Evolutionary conservation across 208 protist genomes (phyloP).

Genomic region (Trypanosoma vivax): DNA sequence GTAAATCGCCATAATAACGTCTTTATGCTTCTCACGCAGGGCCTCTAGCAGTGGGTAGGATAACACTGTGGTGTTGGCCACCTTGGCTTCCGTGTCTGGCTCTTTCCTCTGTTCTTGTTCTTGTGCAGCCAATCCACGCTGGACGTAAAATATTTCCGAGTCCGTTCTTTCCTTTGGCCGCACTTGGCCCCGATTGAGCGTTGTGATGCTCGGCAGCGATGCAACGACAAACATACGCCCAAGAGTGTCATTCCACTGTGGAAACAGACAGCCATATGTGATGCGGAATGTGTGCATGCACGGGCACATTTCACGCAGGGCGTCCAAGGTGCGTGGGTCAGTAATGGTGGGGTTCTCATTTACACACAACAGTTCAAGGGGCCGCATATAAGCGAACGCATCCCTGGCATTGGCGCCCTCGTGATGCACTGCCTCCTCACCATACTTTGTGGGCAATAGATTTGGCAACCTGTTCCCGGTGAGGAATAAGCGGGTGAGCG

Average conservation of each 20-base stretch:
- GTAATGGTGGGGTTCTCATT: constrained; percentile 64
- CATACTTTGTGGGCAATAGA: constrained; percentile 9
- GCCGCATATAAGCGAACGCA: constrained; percentile 31
- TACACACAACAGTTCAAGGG: constrained; percentile 57
- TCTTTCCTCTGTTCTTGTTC: constrained; percentile 13
- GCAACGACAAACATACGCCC: constrained; percentile 84
- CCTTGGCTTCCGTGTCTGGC: background rate
- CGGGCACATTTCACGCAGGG: constrained; percentile 57
- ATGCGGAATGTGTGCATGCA: constrained; percentile 60
- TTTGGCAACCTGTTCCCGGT: constrained; percentile 62
- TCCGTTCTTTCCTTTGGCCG: constrained; percentile 76
- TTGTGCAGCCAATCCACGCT: constrained; percentile 60
- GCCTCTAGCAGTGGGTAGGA: constrained; percentile 47
- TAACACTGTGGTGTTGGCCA: background rate
- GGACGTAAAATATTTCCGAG: constrained; percentile 84
- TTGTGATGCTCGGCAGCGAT: constrained; percentile 60
- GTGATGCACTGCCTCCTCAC: background rate
- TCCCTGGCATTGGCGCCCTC: background rate
- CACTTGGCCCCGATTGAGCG: constrained; percentile 73
- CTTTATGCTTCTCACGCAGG: constrained; percentile 79
- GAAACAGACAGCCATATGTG: constrained; percentile 65
- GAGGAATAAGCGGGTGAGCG: constrained; percentile 55
- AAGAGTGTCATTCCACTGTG: constrained; percentile 73
- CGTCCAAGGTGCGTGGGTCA: constrained; percentile 45
- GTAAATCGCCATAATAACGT: constrained; percentile 76